phyloP scores from a whole-genome alignment of 1,284 basidiomycete genomes.

The Ustilago hordei region DNA sequence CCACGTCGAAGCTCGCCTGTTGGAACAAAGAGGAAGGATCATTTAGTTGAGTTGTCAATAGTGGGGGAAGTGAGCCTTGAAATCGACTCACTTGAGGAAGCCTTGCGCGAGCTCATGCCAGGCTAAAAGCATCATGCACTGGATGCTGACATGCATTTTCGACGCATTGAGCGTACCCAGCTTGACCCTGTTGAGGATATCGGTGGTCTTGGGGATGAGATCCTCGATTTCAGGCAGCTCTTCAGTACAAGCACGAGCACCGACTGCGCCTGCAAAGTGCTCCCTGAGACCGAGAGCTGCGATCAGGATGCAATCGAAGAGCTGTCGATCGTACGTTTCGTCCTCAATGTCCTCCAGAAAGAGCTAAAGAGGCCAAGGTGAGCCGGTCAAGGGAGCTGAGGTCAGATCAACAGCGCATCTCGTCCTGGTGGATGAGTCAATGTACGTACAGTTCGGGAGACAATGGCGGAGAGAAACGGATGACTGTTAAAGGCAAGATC shows the following conservation, averaged over 20 bases:
- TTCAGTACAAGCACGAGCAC: not conserved
- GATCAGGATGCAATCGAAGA: conserved; percentile 25
- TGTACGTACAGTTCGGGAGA: conserved; percentile 30
- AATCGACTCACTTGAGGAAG: conserved; percentile 22
- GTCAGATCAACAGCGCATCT: not conserved
- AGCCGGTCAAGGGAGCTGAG: not conserved
- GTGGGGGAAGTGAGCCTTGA: not conserved
- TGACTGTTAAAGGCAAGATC: conserved; percentile 35
- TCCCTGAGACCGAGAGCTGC: conserved; percentile 15
- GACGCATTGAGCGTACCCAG: conserved; percentile 11
- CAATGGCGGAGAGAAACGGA: conserved; percentile 36
- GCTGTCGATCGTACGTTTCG: conserved; percentile 1
- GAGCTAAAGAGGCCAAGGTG: not conserved
- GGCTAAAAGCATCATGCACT: conserved; percentile 38
- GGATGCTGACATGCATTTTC: conserved; percentile 14
- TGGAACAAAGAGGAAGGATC: not conserved
- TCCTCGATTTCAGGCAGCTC: conserved; percentile 6
- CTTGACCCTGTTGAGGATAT: conserved; percentile 4
- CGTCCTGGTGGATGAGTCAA: too few relatives aligned
- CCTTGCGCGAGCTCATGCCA: conserved; percentile 42
- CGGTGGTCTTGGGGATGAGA: not conserved
- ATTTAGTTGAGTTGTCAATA: too few relatives aligned
- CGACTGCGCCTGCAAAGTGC: not conserved
- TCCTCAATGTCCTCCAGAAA: conserved; percentile 15
- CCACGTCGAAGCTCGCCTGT: conserved; percentile 33